Percentiles rank a stretch among this genome's conserved stretches.
phyloP scores from a whole-genome alignment of 495 filamentous ascomycete species.

The Amniculicola lignicola region DNA sequence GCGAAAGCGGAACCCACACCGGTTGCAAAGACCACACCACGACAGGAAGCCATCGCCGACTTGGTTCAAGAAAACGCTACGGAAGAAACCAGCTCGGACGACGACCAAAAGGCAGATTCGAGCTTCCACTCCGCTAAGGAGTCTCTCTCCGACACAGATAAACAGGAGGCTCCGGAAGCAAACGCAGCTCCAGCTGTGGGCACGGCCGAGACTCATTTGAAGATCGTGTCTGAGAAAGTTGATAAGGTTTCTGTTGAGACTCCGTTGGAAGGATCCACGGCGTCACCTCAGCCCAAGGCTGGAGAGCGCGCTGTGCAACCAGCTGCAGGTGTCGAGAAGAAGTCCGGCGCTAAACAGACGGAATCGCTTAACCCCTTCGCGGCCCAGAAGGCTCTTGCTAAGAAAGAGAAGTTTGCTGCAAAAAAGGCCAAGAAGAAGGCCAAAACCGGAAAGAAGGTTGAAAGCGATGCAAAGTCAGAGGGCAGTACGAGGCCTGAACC shows the following conservation, averaged over 20 bases:
- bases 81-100: constrained; percentile 18
- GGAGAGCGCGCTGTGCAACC: not conserved
- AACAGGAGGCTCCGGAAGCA: not conserved
- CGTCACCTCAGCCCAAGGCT: not conserved
- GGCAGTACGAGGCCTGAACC: not conserved
- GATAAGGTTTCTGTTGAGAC: too few species aligned
- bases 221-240: too few species aligned
- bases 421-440: constrained; percentile 26
- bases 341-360: constrained; percentile 18
- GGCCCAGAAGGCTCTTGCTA: constrained; percentile 9
- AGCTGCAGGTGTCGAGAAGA: constrained; percentile 3
- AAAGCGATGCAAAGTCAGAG: not conserved
- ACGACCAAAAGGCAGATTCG: constrained; percentile 24
- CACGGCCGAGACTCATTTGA: too few species aligned
- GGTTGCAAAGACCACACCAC: not conserved
- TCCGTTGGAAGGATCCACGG: too few species aligned
- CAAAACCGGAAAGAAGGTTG: not conserved
- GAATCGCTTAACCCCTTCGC: constrained; percentile 28
- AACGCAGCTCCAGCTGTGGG: too few species aligned
- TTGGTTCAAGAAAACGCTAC: not conserved
- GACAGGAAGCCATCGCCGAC: not conserved
- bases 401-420: constrained; percentile 18
- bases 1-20: too few species aligned
- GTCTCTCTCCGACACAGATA: constrained; percentile 14
- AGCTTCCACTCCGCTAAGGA: constrained; percentile 29